Evolutionary conservation across 2,329 filamentous ascomycete species (phyloP), one percentile per base, ranked within the genome.

Genomic region (Beauveria brongniartii): DNA sequence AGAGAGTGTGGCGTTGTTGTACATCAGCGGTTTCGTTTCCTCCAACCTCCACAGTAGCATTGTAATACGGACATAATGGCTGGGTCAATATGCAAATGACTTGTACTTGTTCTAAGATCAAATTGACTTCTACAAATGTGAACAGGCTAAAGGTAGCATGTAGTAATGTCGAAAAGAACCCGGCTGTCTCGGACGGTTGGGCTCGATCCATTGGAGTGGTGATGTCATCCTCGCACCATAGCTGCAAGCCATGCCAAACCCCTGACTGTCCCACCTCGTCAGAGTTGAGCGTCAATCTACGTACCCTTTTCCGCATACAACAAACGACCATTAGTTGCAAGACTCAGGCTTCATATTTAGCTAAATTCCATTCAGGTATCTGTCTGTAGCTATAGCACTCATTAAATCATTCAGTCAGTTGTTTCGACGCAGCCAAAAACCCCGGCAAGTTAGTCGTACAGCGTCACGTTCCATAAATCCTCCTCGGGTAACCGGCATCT

Each of bases 191-290:
- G 12, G 55, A 10, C 30, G 18, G 40, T 37, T 43, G 43, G 47
- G 20, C 44, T 34, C 43, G 43, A 50, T 43, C 24, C 10, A 58
- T 43, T 46, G 30, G 30, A 61, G 40, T 61, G 59, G 59, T 61
- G 59, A 61, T 61, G 59, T 61, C 59, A 61, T 61, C 16, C 26
- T 30, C 34, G 26, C n/a, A 55, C 30, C 44, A 43, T 34, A 41
- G 47, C 51, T 55, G 59, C 59, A 55, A 56, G 44, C 51, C 53
- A 55, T 50, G 56, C 56, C 56, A 44, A 52, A 24, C 20, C 24
- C 12, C 47, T 22, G 7, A 4, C 14, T 37, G 16, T 24, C 26
- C 55, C 55, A 28, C 55, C 18, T 20, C 7, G 7, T 24, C 16
- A 16, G 34, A 37, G 34, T 16, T 37, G 14, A 37, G 34, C 34